Percentiles rank a stretch among this genome's conserved stretches.
These are phyloP conservation scores for Postia placenta DNA, from an alignment of 768 basidiomycete species.

Conservation along the genomic window DNA sequence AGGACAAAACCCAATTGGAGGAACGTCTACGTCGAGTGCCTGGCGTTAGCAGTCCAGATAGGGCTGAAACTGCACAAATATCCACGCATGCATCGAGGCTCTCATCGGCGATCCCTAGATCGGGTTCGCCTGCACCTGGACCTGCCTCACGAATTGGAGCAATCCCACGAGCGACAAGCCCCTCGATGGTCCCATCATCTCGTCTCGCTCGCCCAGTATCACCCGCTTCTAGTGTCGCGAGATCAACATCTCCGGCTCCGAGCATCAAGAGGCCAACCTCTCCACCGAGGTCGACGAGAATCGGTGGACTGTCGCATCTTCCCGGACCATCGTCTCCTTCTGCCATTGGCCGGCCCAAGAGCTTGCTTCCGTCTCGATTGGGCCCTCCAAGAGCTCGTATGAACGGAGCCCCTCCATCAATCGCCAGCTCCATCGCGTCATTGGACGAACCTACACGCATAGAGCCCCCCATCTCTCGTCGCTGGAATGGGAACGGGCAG, in stretches of 20 bases:
- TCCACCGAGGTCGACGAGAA: constrained; percentile 4
- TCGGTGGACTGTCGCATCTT: constrained; percentile 21
- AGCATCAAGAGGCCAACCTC: constrained; percentile 10
- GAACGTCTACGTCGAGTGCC: constrained; percentile 81
- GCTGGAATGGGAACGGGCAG: constrained; percentile 2
- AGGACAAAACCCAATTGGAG: constrained; percentile 90
- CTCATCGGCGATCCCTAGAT: constrained; percentile 38
- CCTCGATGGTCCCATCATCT: constrained; percentile 33
- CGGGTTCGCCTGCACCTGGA: constrained; percentile 42
- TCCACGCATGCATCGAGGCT: constrained; percentile 47
- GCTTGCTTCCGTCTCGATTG: constrained; percentile 68
- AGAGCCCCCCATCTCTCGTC: background rate
- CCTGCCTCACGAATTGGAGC: constrained; percentile 33
- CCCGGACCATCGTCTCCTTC: constrained; percentile 32
- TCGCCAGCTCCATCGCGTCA: background rate
- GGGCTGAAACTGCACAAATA: constrained; percentile 35
- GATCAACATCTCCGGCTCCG: constrained; percentile 37
- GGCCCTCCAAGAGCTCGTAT: constrained; percentile 56
- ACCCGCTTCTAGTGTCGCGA: constrained; percentile 33
- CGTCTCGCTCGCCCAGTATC: constrained; percentile 39
- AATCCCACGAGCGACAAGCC: constrained; percentile 43
- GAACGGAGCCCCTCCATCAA: constrained; percentile 13
- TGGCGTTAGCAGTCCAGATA: constrained; percentile 49
- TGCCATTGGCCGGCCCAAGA: constrained; percentile 50
- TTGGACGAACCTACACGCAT: background rate